Evolutionary conservation across 2,329 filamentous ascomycete genomes (phyloP).

Genomic region (Aureobasidium sp.): DNA sequence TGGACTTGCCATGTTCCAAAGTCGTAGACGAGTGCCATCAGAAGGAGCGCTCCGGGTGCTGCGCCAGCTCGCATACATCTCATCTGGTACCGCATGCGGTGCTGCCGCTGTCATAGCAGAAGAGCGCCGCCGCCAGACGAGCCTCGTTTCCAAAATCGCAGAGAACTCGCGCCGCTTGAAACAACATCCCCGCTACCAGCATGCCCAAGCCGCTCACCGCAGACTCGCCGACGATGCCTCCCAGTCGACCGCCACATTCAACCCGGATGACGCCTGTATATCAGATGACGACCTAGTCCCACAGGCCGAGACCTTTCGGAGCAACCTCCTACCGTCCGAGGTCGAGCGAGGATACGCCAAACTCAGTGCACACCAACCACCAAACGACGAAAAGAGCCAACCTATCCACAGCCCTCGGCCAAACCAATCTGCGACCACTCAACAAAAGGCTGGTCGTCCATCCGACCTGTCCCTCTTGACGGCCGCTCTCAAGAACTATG

Average conservation of each 20-base stretch:
- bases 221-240: neutral
- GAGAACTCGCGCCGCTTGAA: slow-evolving; percentile 25
- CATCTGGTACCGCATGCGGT: slow-evolving; percentile 31
- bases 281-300: neutral
- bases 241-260: neutral
- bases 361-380: neutral
- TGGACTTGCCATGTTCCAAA: slow-evolving; percentile 24
- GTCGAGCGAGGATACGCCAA: slow-evolving; percentile 12
- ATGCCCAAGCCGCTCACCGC: neutral
- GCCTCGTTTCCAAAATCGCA: slow-evolving; percentile 28
- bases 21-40: slow-evolving; percentile 29
- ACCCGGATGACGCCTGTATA: neutral
- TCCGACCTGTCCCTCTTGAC: neutral
- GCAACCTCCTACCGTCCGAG: neutral
- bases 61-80: slow-evolving; percentile 33
- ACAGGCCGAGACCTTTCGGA: slow-evolving; percentile 2
- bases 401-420: neutral
- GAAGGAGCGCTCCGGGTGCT: slow-evolving; percentile 29
- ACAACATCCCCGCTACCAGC: slow-evolving; percentile 14
- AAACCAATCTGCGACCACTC: neutral
- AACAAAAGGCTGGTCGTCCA: neutral
- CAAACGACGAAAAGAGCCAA: neutral
- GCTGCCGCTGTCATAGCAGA: slow-evolving; percentile 30
- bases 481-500: neutral
- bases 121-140: slow-evolving; percentile 29